A percentile compares a stretch with the other conserved stretches of the same genome.
Conservation (phyloP, 106 monocot species). For the Dioscorea alata region DNA sequence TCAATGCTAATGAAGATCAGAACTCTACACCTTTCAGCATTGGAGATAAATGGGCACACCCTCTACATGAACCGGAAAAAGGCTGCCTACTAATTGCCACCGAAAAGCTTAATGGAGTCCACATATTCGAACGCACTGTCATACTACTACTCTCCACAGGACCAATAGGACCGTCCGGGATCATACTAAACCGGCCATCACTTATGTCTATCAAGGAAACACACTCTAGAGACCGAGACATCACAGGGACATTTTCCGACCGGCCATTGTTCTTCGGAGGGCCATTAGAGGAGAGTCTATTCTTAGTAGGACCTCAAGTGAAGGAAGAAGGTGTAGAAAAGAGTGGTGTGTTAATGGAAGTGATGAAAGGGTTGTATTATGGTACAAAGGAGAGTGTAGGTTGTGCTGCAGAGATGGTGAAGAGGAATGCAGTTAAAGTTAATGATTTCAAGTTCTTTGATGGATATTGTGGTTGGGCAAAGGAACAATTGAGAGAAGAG, state of each 20-base stretch:
- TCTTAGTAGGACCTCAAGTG: conserved; percentile 37
- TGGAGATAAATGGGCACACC: conserved; percentile 67
- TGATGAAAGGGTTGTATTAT: conserved; percentile 68
- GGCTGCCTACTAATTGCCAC: conserved; percentile 85
- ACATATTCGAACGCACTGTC: conserved; percentile 87
- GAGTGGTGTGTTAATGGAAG: conserved; percentile 76
- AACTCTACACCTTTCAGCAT: neutral
- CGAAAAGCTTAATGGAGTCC: conserved; percentile 78
- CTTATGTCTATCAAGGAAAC: conserved; percentile 95
- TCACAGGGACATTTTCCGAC: conserved; percentile 46
- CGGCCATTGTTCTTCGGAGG: conserved; percentile 84
- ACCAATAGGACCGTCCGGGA: conserved; percentile 44
- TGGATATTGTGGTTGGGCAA: conserved; percentile 88
- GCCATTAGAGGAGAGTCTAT: conserved; percentile 61
- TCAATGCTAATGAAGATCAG: neutral
- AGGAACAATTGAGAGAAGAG: conserved; percentile 64
- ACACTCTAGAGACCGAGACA: conserved; percentile 35
- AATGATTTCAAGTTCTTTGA: conserved; percentile 87
- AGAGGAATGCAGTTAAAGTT: conserved; percentile 46
- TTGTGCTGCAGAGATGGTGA: conserved; percentile 86
- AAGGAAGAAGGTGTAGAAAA: conserved; percentile 22
- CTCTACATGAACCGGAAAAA: conserved; percentile 60
- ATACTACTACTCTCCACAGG: conserved; percentile 53
- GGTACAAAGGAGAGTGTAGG: conserved; percentile 83
- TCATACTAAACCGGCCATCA: conserved; percentile 86